Evolutionary conservation across 495 filamentous ascomycete species (phyloP).

Genomic region (Emericellopsis terricola): DNA sequence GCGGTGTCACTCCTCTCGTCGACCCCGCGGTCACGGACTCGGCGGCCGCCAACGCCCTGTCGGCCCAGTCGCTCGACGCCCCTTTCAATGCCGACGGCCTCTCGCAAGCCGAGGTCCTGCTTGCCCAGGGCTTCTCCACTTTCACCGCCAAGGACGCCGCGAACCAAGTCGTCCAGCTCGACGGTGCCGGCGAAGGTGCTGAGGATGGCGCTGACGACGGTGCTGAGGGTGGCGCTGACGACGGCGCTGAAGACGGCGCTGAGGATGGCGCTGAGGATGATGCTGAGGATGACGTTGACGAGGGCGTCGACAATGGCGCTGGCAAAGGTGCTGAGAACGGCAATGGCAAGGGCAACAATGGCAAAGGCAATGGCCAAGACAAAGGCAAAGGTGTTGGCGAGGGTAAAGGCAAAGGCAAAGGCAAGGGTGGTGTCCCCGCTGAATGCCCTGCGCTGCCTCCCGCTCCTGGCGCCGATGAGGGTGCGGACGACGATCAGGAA

Average conservation of each 20-base stretch:
- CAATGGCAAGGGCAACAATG: neutral
- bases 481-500: too few species aligned
- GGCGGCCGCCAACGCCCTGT: constrained; percentile 34
- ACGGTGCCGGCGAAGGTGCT: constrained; percentile 4
- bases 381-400: neutral
- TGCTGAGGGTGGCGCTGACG: constrained; percentile 2
- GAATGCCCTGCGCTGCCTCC: too few species aligned
- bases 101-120: constrained; percentile 35
- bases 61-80: constrained; percentile 22
- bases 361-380: neutral
- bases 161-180: constrained; percentile 10
- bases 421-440: neutral
- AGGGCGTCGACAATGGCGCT: neutral
- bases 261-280: neutral
- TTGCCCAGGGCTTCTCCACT: constrained; percentile 34
- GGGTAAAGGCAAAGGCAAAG: neutral
- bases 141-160: constrained; percentile 26
- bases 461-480: too few species aligned
- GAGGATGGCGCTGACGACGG: constrained; percentile 6
- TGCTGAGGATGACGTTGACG: neutral
- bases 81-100: constrained; percentile 34
- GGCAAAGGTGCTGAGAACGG: neutral
- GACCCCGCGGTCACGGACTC: constrained; percentile 36
- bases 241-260: neutral
- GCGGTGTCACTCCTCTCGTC: constrained; percentile 41